A percentile compares a stretch with the other conserved stretches of the same genome.
These are phyloP conservation scores for Kurtzmaniella quercitrusa DNA, from an alignment of 1,139 yeast genomes.

Conservation along the genomic window DNA sequence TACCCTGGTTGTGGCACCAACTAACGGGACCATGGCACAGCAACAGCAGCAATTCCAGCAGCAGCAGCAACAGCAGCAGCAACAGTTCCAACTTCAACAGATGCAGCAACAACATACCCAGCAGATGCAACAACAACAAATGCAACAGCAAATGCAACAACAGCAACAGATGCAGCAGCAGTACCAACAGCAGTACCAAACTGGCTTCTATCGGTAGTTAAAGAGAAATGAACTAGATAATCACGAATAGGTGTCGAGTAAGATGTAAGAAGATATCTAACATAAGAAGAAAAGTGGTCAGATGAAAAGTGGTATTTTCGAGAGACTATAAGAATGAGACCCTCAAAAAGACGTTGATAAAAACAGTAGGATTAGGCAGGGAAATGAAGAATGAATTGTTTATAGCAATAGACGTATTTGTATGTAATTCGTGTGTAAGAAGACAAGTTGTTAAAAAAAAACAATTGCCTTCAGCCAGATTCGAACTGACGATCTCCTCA, in stretches of 20 bases:
- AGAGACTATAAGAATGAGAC: too few species aligned
- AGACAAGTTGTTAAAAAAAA: too few species aligned
- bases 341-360: too few species aligned
- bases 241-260: too few species aligned
- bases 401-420: too few species aligned
- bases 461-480: slow-evolving; percentile 64
- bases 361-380: too few species aligned
- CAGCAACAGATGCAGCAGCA: neutral
- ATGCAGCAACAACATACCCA: slow-evolving; percentile 3
- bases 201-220: neutral
- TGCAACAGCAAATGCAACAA: slow-evolving; percentile 14
- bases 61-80: slow-evolving; percentile 15
- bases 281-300: too few species aligned
- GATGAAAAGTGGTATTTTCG: too few species aligned
- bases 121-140: slow-evolving; percentile 17
- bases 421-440: too few species aligned
- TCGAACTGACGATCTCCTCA: slow-evolving; percentile 90
- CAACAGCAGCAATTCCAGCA: slow-evolving; percentile 11
- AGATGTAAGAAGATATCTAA: too few species aligned
- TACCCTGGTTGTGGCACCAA: slow-evolving; percentile 23
- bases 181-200: neutral
- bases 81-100: slow-evolving; percentile 11
- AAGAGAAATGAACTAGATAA: neutral
- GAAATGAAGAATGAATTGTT: too few species aligned
- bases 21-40: slow-evolving; percentile 4